Evolutionary conservation across 192 early-diverging fungal genomes (phyloP).

Genomic region (Coemansia sp.): DNA sequence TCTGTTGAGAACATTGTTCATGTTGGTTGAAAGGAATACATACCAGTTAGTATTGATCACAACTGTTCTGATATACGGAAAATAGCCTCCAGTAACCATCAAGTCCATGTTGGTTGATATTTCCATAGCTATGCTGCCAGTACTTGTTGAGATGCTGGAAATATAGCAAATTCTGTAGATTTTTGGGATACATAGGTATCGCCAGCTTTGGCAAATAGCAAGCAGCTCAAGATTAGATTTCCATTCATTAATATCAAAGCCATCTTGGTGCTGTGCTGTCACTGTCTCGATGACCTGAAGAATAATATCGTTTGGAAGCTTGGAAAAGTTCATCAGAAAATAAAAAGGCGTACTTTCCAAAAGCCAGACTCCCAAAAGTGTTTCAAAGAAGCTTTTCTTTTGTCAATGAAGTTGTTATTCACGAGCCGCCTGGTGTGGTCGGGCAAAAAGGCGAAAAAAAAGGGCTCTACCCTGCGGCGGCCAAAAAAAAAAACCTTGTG

Average conservation of each 20-base stretch:
- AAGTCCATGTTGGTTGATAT: slow-evolving; percentile 7
- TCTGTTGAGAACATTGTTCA: background rate
- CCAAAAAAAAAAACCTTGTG: slow-evolving; percentile 3
- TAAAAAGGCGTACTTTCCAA: too few species aligned
- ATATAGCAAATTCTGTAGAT: slow-evolving; percentile 7
- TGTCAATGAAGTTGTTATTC: too few species aligned
- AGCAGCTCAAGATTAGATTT: slow-evolving; percentile 1
- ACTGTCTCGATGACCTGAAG: background rate
- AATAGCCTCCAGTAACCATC: background rate
- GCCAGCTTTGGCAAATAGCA: slow-evolving; percentile 8
- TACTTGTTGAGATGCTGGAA: background rate
- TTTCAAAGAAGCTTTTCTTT: too few species aligned
- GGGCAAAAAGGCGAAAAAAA: background rate
- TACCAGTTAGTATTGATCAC: background rate
- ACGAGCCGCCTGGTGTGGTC: background rate
- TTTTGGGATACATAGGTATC: background rate
- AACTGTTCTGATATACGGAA: background rate
- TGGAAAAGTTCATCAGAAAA: background rate
- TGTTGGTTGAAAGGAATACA: background rate
- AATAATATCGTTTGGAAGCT: slow-evolving; percentile 9
- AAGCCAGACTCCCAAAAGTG: too few species aligned
- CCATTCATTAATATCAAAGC: background rate
- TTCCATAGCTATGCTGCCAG: too few species aligned
- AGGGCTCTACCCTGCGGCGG: background rate
- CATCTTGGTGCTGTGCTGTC: background rate